Percentiles rank a stretch among this genome's conserved stretches.
phyloP scores from a whole-genome alignment of 2,329 filamentous ascomycete genomes.

The Claviceps pusilla region DNA sequence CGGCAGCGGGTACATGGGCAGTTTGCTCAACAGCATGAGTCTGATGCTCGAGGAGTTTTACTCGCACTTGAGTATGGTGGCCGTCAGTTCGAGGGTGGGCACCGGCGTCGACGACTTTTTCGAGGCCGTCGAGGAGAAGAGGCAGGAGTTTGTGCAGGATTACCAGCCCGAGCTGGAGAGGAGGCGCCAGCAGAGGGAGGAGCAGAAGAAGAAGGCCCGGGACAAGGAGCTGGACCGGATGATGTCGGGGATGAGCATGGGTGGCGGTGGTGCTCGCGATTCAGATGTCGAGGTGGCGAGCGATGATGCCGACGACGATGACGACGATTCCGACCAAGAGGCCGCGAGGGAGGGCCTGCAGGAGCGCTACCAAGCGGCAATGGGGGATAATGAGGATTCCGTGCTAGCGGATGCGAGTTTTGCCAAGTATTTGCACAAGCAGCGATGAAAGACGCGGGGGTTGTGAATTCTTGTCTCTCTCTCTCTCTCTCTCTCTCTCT shows the following conservation, averaged over 20 bases:
- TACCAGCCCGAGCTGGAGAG: conserved; percentile 86
- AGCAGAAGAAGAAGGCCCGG: conserved; percentile 53
- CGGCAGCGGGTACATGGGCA: conserved; percentile 92
- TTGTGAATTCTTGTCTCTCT: too few relatives aligned
- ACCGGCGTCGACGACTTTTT: conserved; percentile 91
- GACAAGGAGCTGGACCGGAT: conserved; percentile 79
- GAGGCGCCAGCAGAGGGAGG: conserved; percentile 58
- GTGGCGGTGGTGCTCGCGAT: conserved; percentile 22
- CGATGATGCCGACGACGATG: conserved; percentile 39
- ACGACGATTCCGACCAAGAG: conserved; percentile 42
- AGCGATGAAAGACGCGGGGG: conserved; percentile 9
- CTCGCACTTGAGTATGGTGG: conserved; percentile 80
- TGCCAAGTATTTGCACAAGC: conserved; percentile 41
- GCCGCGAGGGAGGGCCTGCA: conserved; percentile 52
- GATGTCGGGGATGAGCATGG: conserved; percentile 75
- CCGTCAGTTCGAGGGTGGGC: conserved; percentile 84
- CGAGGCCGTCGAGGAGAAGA: conserved; percentile 71
- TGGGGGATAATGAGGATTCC: conserved; percentile 42
- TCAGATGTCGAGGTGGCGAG: conserved; percentile 39
- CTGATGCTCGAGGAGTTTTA: conserved; percentile 97
- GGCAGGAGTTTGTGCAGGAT: conserved; percentile 73
- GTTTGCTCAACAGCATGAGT: conserved; percentile 92
- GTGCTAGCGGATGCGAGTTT: conserved; percentile 43
- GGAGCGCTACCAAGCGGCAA: conserved; percentile 60
- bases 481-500: too few relatives aligned